phyloP scores from a whole-genome alignment of 192 early-diverging fungal species.

The Coemansia sp. region DNA sequence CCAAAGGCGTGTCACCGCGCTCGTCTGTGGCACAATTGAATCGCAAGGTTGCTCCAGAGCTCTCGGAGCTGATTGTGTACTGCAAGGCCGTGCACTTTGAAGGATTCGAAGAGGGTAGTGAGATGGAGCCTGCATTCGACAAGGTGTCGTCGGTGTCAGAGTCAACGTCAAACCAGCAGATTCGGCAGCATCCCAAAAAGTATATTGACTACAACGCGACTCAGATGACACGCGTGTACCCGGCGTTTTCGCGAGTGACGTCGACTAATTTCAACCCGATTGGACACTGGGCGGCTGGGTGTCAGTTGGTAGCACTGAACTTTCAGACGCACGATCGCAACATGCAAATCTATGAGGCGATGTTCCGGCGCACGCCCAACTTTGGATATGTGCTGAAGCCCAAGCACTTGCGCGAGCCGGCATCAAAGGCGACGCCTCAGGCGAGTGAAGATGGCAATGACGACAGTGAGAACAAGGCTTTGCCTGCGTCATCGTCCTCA shows the following conservation, averaged over 20 bases:
- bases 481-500: conserved; percentile 1
- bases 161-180: conserved; percentile 58
- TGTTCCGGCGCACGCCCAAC: conserved; percentile 75
- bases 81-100: conserved; percentile 67
- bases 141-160: conserved; percentile 80
- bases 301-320: conserved; percentile 90
- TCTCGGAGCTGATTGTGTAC: conserved; percentile 64
- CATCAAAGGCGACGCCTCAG: background rate
- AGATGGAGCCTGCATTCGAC: conserved; percentile 55
- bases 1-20: conserved; percentile 32
- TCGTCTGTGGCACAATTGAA: conserved; percentile 33
- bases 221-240: conserved; percentile 81
- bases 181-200: conserved; percentile 56
- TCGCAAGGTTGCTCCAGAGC: conserved; percentile 59
- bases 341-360: conserved; percentile 84
- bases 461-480: background rate
- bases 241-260: conserved; percentile 73
- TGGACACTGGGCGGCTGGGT: conserved; percentile 77
- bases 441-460: background rate
- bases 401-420: conserved; percentile 30
- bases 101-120: conserved; percentile 55
- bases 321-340: conserved; percentile 81
- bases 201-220: conserved; percentile 62
- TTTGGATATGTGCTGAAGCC: conserved; percentile 87
- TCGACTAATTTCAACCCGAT: conserved; percentile 87